Conservation (phyloP, 2,329 filamentous ascomycete species). For the Paracoccidioides lutzii region DNA sequence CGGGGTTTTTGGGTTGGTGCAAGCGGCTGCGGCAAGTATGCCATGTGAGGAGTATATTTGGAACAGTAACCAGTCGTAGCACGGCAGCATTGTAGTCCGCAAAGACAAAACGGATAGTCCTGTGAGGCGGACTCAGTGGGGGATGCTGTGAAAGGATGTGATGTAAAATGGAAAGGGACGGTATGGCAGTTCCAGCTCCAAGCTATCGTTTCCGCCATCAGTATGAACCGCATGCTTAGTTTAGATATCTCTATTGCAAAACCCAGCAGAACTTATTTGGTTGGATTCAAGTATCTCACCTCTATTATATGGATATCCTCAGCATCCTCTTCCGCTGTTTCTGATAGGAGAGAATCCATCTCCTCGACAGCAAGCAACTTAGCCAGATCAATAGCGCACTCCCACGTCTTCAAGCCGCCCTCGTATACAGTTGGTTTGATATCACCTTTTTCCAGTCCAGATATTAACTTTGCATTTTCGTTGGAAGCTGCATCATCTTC, state of each 20-base stretch:
- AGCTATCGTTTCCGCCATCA: slow-evolving; percentile 28
- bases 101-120: slow-evolving; percentile 39
- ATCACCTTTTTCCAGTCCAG: slow-evolving; percentile 42
- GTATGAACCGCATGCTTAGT: background rate
- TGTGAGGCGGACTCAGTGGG: slow-evolving; percentile 6
- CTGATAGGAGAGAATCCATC: slow-evolving; percentile 4
- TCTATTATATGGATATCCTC: slow-evolving; percentile 16
- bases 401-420: slow-evolving; percentile 58
- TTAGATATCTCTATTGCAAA: background rate
- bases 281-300: slow-evolving; percentile 12
- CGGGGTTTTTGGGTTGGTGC: background rate
- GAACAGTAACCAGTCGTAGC: slow-evolving; percentile 46
- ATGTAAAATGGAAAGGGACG: slow-evolving; percentile 42
- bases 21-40: slow-evolving; percentile 14
- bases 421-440: slow-evolving; percentile 50
- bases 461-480: slow-evolving; percentile 32
- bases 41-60: slow-evolving; percentile 49
- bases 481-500: slow-evolving; percentile 35
- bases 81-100: slow-evolving; percentile 51
- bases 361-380: slow-evolving; percentile 20
- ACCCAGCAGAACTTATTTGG: background rate
- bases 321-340: slow-evolving; percentile 18
- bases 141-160: slow-evolving; percentile 31
- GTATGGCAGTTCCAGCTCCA: slow-evolving; percentile 51
- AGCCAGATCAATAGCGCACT: slow-evolving; percentile 50